These are phyloP conservation scores for Colletotrichum salicis DNA, from an alignment of 2,329 filamentous ascomycete genomes.

Conservation along the genomic window DNA sequence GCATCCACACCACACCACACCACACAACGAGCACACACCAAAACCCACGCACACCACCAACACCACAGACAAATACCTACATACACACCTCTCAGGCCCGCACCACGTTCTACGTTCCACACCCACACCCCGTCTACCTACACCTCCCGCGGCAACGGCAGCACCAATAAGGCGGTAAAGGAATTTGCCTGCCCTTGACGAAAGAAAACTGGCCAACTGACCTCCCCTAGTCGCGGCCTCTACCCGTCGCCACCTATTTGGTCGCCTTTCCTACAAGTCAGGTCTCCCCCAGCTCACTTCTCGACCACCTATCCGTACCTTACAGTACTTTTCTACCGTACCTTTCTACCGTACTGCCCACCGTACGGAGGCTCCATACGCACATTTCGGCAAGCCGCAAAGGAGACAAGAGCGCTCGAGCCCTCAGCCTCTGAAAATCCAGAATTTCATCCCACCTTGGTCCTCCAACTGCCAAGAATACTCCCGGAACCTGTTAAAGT, in stretches of 20 bases:
- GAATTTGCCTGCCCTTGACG: background rate
- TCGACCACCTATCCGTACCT: conserved; percentile 15
- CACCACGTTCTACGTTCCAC: background rate
- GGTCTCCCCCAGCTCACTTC: conserved; percentile 25
- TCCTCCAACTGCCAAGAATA: conserved; percentile 33
- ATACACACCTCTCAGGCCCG: conserved; percentile 13
- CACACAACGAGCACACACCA: background rate
- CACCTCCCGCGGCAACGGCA: conserved; percentile 25
- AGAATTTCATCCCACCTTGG: conserved; percentile 31
- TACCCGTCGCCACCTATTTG: conserved; percentile 28
- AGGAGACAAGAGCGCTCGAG: conserved; percentile 22
- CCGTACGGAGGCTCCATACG: background rate
- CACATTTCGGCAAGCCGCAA: background rate
- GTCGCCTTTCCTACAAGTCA: conserved; percentile 17
- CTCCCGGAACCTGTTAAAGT: conserved; percentile 30
- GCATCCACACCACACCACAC: background rate
- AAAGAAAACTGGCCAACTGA: conserved; percentile 24
- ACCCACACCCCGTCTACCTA: conserved; percentile 1
- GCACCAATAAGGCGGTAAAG: conserved; percentile 33
- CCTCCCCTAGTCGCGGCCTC: conserved; percentile 19
- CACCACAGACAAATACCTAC: conserved; percentile 11
- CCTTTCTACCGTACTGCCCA: no score
- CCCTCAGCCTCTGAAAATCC: conserved; percentile 33
- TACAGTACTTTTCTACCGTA: background rate
- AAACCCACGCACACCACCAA: background rate